Conservation (phyloP, 805 yeast species). For the Spathaspora girioi region DNA sequence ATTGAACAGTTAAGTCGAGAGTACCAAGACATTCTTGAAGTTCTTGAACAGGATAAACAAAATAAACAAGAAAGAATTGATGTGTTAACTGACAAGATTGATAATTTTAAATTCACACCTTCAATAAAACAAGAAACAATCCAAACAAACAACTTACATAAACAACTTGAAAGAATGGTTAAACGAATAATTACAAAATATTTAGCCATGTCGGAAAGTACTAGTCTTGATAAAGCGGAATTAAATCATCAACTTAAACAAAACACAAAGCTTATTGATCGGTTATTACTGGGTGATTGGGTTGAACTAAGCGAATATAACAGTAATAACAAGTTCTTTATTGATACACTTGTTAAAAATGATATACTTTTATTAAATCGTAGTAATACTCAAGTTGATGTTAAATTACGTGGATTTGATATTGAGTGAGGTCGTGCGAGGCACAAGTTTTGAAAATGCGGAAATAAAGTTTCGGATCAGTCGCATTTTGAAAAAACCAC, state of each 20-base stretch:
- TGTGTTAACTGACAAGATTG: background rate
- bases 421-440: background rate
- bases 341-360: slow-evolving; percentile 4
- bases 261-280: slow-evolving; percentile 6
- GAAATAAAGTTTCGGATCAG: background rate
- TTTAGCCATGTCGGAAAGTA: slow-evolving; percentile 6
- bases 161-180: slow-evolving; percentile 5
- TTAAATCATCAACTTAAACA: slow-evolving; percentile 8
- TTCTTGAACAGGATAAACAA: slow-evolving; percentile 2
- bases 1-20: background rate
- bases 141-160: slow-evolving; percentile 1
- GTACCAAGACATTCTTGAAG: slow-evolving; percentile 2
- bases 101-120: slow-evolving; percentile 2
- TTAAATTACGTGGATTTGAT: slow-evolving; percentile 3
- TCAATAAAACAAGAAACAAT: background rate
- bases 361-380: background rate
- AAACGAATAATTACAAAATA: slow-evolving; percentile 11
- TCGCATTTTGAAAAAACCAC: background rate
- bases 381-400: background rate
- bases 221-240: slow-evolving; percentile 5
- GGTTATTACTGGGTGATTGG: slow-evolving; percentile 11
- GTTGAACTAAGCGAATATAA: slow-evolving; percentile 7
- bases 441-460: background rate
- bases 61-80: slow-evolving; percentile 3
- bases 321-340: slow-evolving; percentile 1